These are phyloP conservation scores for Thielaviopsis musarum DNA, from an alignment of 2,329 filamentous ascomycete genomes.

Conservation along the genomic window DNA sequence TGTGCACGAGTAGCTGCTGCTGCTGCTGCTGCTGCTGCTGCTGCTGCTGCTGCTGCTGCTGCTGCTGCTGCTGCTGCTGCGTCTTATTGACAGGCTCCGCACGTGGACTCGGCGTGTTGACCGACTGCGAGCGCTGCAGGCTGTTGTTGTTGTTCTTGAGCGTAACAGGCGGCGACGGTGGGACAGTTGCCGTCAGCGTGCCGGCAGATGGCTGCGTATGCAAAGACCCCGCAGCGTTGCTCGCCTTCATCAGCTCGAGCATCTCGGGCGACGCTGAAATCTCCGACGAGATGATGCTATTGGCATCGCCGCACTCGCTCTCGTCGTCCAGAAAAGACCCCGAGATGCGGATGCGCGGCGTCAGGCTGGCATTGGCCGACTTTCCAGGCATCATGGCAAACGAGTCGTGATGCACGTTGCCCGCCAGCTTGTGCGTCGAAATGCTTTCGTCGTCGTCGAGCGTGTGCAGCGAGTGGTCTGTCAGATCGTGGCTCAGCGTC, in stretches of 20 bases:
- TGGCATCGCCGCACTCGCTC: slow-evolving; percentile 27
- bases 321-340: slow-evolving; percentile 34
- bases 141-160: slow-evolving; percentile 16
- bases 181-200: background rate
- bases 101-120: slow-evolving; percentile 19
- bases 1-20: slow-evolving; percentile 24
- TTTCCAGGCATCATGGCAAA: slow-evolving; percentile 35
- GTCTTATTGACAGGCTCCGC: background rate
- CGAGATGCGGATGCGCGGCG: slow-evolving; percentile 16
- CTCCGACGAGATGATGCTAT: slow-evolving; percentile 46
- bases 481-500: slow-evolving; percentile 31
- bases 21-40: slow-evolving; percentile 13
- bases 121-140: slow-evolving; percentile 28
- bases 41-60: too few relatives aligned
- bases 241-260: slow-evolving; percentile 20
- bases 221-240: slow-evolving; percentile 12
- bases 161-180: slow-evolving; percentile 27
- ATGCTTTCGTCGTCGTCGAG: slow-evolving; percentile 4
- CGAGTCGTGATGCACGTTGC: slow-evolving; percentile 22
- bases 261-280: slow-evolving; percentile 33
- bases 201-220: slow-evolving; percentile 3
- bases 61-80: slow-evolving; percentile 18
- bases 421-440: slow-evolving; percentile 12
- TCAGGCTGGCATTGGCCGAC: slow-evolving; percentile 25
- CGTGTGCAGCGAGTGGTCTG: slow-evolving; percentile 31